Evolutionary conservation across 1,139 yeast genomes (phyloP).

Genomic region (Nadsonia starkeyi-henricii): DNA sequence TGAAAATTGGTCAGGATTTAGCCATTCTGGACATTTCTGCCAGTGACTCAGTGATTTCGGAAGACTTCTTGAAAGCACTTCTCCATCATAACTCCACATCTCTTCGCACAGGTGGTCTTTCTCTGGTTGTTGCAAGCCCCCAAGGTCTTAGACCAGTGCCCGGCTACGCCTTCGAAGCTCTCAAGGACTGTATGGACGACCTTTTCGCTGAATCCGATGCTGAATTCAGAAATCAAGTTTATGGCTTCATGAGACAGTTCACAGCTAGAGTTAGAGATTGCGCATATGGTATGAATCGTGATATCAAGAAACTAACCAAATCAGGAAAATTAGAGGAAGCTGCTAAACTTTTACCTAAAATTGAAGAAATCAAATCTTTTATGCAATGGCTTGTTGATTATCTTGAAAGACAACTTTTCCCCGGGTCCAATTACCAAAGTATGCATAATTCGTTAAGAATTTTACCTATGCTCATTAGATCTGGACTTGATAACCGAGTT

Average conservation of each 20-base stretch:
- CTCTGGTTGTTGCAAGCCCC: conserved; percentile 45
- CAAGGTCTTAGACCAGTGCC: conserved; percentile 48
- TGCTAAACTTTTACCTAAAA: conserved; percentile 9
- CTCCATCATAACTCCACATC: conserved; percentile 33
- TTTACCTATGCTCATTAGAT: conserved; percentile 34
- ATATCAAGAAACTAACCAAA: conserved; percentile 25
- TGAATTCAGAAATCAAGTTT: conserved; percentile 51
- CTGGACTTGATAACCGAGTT: conserved; percentile 41
- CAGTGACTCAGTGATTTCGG: conserved; percentile 24
- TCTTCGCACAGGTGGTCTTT: conserved; percentile 43
- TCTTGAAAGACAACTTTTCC: conserved; percentile 34
- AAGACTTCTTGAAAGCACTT: conserved; percentile 26
- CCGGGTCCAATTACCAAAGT: conserved; percentile 61
- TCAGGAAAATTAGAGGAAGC: conserved; percentile 9
- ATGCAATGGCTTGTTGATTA: conserved; percentile 30
- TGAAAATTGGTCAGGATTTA: conserved; percentile 52
- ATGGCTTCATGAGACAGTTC: conserved; percentile 46
- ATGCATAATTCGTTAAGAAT: conserved; percentile 37
- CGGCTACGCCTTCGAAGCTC: conserved; percentile 28
- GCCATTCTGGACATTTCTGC: conserved; percentile 41
- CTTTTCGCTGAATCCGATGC: conserved; percentile 51
- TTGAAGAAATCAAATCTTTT: conserved; percentile 24
- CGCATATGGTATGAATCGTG: conserved; percentile 40
- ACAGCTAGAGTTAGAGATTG: conserved; percentile 55
- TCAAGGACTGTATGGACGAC: conserved; percentile 31